Base-by-base conservation (phyloP, 2,329 filamentous ascomycete genomes). In the Bipolaris gigantea region DNA sequence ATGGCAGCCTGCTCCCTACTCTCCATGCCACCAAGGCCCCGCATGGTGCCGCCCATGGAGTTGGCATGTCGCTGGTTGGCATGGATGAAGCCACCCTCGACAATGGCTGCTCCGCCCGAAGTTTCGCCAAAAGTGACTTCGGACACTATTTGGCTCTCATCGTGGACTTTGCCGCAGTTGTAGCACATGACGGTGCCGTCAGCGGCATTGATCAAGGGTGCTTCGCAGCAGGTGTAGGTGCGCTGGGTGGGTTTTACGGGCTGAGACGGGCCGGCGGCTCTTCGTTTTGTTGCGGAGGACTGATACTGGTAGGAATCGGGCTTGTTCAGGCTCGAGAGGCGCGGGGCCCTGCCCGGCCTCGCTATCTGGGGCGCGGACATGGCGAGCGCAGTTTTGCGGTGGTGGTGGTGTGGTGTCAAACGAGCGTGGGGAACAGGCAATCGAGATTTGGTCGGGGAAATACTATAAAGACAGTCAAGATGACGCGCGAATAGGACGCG, bases 91-190 rank as follows among this genome's bases (percentile, higher is more conserved):
- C 88, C 92, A 72, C 94, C 94, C 73, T 97, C 91, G 16, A 97
- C 91, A 46, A 95, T 84, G 48, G 93, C 92, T 44, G 90, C 91
- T 66, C 94, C 94, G 32, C 85, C 87, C 0, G 90, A 85, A 25
- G 86, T 89, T 78, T 99, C 93, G 61, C 92, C 92, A 69, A 97
- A 99, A 19, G 88, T 88, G 58, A 97, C 85, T 73, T 99, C 94
- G 44, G 91, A 85, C 54, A 97, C 92, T 59, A 97, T 96, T 69
- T 95, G 92, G 71, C 86, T 87, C 70, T 95, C 89, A 64, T 89
- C 88, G 51, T 93, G 85, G 62, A 96, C 85, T 56, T 85, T 87
- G 81, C 92, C 93, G 74, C 94, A 97, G 42, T 85, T 88, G 57
- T 86, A 85, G 76, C 94, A 97, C 49, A 62, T 55, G 13, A 49